These are phyloP conservation scores for Naganishia cerealis DNA, from an alignment of 1,284 basidiomycete genomes.

Conservation along the genomic window DNA sequence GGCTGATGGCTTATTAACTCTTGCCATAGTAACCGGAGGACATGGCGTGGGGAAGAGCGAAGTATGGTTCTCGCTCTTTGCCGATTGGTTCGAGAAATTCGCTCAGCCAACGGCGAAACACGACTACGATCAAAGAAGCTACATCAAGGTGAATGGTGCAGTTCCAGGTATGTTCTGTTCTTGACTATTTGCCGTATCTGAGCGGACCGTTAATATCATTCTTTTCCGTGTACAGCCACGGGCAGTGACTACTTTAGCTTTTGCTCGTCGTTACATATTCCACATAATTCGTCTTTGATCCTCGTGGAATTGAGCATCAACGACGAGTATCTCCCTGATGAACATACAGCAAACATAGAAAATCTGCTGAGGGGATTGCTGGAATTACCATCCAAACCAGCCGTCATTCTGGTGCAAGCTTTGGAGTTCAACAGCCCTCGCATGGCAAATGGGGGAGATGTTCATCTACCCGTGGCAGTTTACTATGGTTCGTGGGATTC, in stretches of 20 bases:
- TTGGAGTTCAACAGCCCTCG: slow-evolving; percentile 37
- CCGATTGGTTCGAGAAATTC: slow-evolving; percentile 44
- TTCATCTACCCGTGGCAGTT: slow-evolving; percentile 52
- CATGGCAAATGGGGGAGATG: slow-evolving; percentile 54
- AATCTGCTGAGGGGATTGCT: slow-evolving; percentile 50
- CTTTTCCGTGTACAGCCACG: slow-evolving; percentile 38
- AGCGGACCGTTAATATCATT: neutral
- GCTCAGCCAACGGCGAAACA: slow-evolving; percentile 34
- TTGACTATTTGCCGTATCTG: neutral
- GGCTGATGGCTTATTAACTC: neutral
- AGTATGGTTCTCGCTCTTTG: slow-evolving; percentile 46
- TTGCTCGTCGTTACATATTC: slow-evolving; percentile 52
- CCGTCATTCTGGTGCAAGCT: slow-evolving; percentile 49
- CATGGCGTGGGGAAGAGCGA: slow-evolving; percentile 46
- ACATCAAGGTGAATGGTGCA: slow-evolving; percentile 43
- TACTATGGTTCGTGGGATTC: slow-evolving; percentile 45
- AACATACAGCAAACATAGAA: slow-evolving; percentile 53
- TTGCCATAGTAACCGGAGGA: slow-evolving; percentile 47
- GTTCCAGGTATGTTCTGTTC: slow-evolving; percentile 42
- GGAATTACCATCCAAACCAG: slow-evolving; percentile 45
- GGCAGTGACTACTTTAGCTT: slow-evolving; percentile 53
- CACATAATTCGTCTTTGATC: slow-evolving; percentile 45
- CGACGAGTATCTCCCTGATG: slow-evolving; percentile 47
- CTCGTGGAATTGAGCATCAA: slow-evolving; percentile 52
- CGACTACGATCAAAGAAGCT: neutral